Conservation (phyloP, 2,329 filamentous ascomycete genomes). For the Teratosphaeria viscida region DNA sequence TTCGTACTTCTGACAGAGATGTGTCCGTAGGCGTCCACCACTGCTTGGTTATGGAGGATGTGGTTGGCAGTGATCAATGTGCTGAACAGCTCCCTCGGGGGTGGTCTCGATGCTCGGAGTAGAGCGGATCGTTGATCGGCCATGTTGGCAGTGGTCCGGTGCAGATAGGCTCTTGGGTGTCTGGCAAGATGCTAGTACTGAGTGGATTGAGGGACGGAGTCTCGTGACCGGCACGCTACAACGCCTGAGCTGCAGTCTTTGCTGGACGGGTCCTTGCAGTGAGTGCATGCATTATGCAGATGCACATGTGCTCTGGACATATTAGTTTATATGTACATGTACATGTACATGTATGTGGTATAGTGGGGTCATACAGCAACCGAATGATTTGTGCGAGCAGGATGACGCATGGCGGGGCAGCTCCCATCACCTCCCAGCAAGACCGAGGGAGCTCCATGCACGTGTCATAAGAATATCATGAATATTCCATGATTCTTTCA, state of each 20-base stretch:
- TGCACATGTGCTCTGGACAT: too few relatives aligned
- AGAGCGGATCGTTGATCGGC: conserved; percentile 12
- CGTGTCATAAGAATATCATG: neutral
- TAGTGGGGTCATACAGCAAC: neutral
- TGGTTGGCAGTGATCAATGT: conserved; percentile 28
- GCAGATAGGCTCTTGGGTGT: neutral
- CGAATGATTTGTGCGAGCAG: neutral
- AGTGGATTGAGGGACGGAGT: neutral
- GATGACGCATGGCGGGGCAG: neutral
- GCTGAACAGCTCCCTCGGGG: conserved; percentile 19
- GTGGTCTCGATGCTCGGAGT: conserved; percentile 19
- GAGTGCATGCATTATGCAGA: too few relatives aligned
- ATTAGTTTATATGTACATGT: neutral
- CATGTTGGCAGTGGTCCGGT: neutral
- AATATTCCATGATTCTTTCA: neutral
- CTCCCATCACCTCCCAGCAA: neutral
- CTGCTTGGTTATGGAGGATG: conserved; percentile 23
- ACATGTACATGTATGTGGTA: neutral
- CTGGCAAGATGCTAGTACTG: neutral
- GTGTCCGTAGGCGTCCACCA: conserved; percentile 27
- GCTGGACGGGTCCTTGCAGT: neutral
- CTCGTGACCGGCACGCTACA: neutral
- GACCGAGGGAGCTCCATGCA: neutral
- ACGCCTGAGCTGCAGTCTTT: neutral
- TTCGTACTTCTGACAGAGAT: conserved; percentile 21